Base-by-base conservation (phyloP, 2,329 filamentous ascomycete genomes). In the Fulvia fulva region DNA sequence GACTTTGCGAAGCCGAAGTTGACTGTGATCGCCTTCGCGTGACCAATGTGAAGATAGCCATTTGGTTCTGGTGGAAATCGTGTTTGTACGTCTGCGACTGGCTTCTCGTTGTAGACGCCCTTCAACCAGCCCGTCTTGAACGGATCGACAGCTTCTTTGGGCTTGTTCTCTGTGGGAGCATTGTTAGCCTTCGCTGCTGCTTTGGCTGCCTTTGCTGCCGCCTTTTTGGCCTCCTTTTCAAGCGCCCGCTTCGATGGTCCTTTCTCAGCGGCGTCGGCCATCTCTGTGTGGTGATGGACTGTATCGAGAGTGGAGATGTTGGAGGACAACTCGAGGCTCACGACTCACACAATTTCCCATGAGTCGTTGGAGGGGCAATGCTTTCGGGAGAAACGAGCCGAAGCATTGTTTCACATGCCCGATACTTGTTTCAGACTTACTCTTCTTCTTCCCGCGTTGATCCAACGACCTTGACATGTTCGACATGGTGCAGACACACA, bases 1-100 rank as follows among this genome's bases (percentile, higher is more conserved):
- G 87, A 86, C 70, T 84, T 85, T 14, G 94, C 93, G 73, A 97
- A 97, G 6, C 93, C 93, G 76, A 97, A 97, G 76, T 97, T 97
- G 74, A 97, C 86, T 0, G 91, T 88, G 73, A 97, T 97, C 22
- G 94, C 93, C 78, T 97, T 97, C 64, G 89, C 89, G 72, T 97
- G 94, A 21, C 93, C 93, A 66, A 97, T 89, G 71, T 97, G 92
- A 9, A 97, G 83, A 73, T 88, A 97, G 55, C 93, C 94, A 73
- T 97, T 97, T 50, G 94, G 94, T 76, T 81, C 79, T 26, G 79
- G 79, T 0, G 79, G 79, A 59, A 81, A 81, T 54, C 79, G 78
- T 9, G 79, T 78, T 55, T 75, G 72, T 37, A 81, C 77, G 12
- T 76, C 68, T 26, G 70, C 63, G 49, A 76, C 76, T 0, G 77